These are phyloP conservation scores for Podila epigama DNA, from an alignment of 192 early-diverging fungal species.

Conservation along the genomic window DNA sequence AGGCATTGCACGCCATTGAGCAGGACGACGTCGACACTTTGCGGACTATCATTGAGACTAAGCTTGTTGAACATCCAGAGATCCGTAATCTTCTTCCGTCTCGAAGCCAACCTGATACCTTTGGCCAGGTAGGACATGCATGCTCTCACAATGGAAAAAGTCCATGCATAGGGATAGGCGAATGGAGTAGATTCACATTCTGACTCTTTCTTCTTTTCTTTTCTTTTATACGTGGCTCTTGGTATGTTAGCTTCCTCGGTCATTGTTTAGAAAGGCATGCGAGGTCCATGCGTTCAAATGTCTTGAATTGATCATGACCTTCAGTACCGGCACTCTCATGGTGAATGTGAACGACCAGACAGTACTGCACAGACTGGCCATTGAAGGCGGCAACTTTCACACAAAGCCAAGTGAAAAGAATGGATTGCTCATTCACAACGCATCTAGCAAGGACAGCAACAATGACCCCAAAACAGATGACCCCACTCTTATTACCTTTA, in stretches of 20 bases:
- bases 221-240: too few species aligned
- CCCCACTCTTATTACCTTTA: slow-evolving; percentile 41
- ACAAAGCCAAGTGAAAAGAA: not conserved
- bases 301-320: slow-evolving; percentile 43
- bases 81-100: slow-evolving; percentile 6
- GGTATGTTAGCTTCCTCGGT: slow-evolving; percentile 35
- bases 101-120: slow-evolving; percentile 11
- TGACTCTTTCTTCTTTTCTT: too few species aligned
- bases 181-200: too few species aligned
- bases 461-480: slow-evolving; percentile 29
- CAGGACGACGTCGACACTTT: slow-evolving; percentile 46
- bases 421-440: not conserved
- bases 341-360: slow-evolving; percentile 67
- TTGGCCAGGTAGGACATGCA: slow-evolving; percentile 21
- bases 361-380: slow-evolving; percentile 61
- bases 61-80: slow-evolving; percentile 14
- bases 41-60: slow-evolving; percentile 23
- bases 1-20: slow-evolving; percentile 43
- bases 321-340: slow-evolving; percentile 34
- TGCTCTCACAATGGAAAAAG: not conserved
- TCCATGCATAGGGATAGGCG: too few species aligned
- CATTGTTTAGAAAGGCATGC: slow-evolving; percentile 51
- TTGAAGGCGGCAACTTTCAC: slow-evolving; percentile 54
- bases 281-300: slow-evolving; percentile 45
- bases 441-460: not conserved